These are phyloP conservation scores for Penicillium griseofulvum DNA, from an alignment of 2,329 filamentous ascomycete genomes.

Conservation along the genomic window DNA sequence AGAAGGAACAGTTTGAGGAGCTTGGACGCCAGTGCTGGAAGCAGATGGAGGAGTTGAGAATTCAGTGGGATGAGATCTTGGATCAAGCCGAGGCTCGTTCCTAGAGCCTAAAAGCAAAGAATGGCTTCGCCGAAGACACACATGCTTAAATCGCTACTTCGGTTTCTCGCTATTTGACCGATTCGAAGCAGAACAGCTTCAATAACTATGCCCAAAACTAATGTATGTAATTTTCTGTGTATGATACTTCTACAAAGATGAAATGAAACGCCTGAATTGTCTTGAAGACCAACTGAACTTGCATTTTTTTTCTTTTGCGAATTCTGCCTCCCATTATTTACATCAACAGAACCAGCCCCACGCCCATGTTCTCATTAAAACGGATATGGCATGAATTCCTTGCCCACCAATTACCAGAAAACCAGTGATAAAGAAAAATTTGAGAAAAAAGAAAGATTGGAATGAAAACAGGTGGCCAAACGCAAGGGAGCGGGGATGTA, in stretches of 20 bases:
- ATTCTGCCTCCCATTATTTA: constrained; percentile 33
- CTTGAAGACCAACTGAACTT: neutral
- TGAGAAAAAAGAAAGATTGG: constrained; percentile 3
- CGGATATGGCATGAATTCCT: constrained; percentile 29
- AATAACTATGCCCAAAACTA: neutral
- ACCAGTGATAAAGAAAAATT: constrained; percentile 14
- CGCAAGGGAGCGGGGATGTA: constrained; percentile 17
- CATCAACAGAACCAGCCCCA: constrained; percentile 31
- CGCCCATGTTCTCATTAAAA: constrained; percentile 38
- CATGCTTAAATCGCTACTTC: neutral
- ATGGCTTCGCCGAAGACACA: neutral
- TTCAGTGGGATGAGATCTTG: constrained; percentile 40
- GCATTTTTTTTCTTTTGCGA: constrained; percentile 14
- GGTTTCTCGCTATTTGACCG: neutral
- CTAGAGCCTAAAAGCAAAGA: neutral
- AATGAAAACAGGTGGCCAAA: constrained; percentile 8
- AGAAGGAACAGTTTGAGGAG: constrained; percentile 40
- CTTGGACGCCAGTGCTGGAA: constrained; percentile 42
- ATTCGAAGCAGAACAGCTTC: neutral
- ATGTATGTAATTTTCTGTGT: neutral
- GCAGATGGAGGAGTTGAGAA: constrained; percentile 44
- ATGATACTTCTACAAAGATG: neutral
- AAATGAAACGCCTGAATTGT: neutral
- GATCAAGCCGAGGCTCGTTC: constrained; percentile 31
- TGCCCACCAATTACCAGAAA: constrained; percentile 21